Conservation (phyloP, 352 stramenopile species). For the Globisporangium echinulatum region DNA sequence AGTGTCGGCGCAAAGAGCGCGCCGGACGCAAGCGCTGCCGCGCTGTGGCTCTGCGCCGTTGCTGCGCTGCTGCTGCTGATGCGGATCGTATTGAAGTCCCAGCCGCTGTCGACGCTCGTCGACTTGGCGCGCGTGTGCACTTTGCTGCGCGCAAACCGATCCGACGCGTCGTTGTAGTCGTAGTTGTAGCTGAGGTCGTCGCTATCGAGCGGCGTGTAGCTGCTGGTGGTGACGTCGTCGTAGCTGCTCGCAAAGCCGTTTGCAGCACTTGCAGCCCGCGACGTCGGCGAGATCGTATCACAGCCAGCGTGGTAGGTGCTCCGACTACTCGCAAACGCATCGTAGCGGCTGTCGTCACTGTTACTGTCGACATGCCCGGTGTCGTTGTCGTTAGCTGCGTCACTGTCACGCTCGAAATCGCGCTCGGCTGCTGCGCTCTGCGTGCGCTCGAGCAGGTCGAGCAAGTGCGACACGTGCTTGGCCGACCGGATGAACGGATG, state of each 20-base stretch:
- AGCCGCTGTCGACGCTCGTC: constrained; percentile 46
- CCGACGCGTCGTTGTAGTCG: background rate
- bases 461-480: constrained; percentile 66
- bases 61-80: constrained; percentile 32
- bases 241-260: background rate
- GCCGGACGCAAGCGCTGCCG: background rate
- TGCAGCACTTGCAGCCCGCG: background rate
- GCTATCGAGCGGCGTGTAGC: background rate
- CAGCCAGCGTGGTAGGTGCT: background rate
- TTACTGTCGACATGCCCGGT: no score
- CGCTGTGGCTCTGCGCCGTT: constrained; percentile 2
- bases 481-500: constrained; percentile 81
- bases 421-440: constrained; percentile 3
- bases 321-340: background rate
- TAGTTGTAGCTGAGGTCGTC: constrained; percentile 4
- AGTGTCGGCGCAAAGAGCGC: constrained; percentile 8
- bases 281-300: constrained; percentile 1
- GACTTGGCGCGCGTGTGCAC: constrained; percentile 30
- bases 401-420: constrained; percentile 4
- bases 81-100: constrained; percentile 75
- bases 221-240: background rate
- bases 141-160: constrained; percentile 29
- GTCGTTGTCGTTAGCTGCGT: background rate
- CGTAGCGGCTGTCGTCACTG: background rate
- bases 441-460: constrained; percentile 48